phyloP scores from a whole-genome alignment of 2,329 filamentous ascomycete genomes.

The Fusarium sp. region DNA sequence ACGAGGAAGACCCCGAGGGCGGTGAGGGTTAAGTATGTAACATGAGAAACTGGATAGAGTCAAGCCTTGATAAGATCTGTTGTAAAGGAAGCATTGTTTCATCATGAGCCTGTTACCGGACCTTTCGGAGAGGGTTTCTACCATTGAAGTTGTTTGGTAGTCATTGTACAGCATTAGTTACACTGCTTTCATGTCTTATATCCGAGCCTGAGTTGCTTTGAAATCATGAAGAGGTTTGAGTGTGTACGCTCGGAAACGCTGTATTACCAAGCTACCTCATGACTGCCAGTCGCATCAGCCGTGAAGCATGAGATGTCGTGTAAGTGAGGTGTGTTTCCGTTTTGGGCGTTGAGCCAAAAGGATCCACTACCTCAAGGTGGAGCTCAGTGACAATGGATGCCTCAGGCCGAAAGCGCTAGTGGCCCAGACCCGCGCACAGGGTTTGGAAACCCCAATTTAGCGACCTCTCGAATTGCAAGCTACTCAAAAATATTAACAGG shows the following conservation, averaged over 20 bases:
- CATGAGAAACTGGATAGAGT: slow-evolving; percentile 23
- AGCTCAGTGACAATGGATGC: background rate
- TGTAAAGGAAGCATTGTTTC: slow-evolving; percentile 19
- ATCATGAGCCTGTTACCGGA: slow-evolving; percentile 8
- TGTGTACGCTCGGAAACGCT: background rate
- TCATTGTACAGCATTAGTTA: background rate
- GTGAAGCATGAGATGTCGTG: slow-evolving; percentile 17
- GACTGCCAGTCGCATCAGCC: background rate
- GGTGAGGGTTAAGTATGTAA: slow-evolving; percentile 56
- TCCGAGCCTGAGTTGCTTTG: slow-evolving; percentile 7
- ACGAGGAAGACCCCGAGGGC: slow-evolving; percentile 64
- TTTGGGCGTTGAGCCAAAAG: background rate
- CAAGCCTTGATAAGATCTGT: background rate
- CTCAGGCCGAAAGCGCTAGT: slow-evolving; percentile 30
- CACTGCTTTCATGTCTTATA: slow-evolving; percentile 7
- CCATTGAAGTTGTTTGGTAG: background rate
- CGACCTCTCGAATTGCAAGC: slow-evolving; percentile 47
- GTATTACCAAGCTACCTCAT: slow-evolving; percentile 16
- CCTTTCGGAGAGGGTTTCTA: slow-evolving; percentile 5
- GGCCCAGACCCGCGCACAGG: slow-evolving; percentile 39
- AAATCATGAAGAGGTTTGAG: slow-evolving; percentile 1
- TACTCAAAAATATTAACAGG: slow-evolving; percentile 50
- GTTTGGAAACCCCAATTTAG: slow-evolving; percentile 61
- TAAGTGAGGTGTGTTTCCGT: slow-evolving; percentile 15
- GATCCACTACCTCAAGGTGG: slow-evolving; percentile 9